Evolutionary conservation across 2,329 filamentous ascomycete species (phyloP), one percentile per base, ranked within the genome.

Genomic region (Penicillium verrucosum): DNA sequence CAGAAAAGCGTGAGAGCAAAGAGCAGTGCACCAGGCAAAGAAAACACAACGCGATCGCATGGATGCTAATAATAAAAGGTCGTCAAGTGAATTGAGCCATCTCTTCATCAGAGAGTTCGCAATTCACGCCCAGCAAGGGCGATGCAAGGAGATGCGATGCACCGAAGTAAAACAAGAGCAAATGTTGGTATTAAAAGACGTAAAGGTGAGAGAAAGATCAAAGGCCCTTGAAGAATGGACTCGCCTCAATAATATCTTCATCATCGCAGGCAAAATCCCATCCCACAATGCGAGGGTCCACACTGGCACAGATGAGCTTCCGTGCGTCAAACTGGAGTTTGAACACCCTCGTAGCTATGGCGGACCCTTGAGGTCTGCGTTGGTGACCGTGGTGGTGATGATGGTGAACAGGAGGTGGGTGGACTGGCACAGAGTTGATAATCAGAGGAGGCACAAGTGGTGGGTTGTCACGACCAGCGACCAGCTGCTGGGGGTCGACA

Each of bases 231-330:
- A 96, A 96, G 70, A 96, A 95, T 36, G 84, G 82, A 61, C 86
- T 85, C 7, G 88, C 89, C 69, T 90, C 87, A 54, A 90, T 85
- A 51, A 97, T 83, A 65, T 95, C 89, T 54, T 83, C 75, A 63
- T 99, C 92, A 5, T 85, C 88, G 64, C 92, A 90, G 57, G 92
- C 94, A 80, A 97, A 99, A 73, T 99, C 94, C 94, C 94, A 99
- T 0, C 92, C 94, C 0, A 97, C 91, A 68, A 99, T 97, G 16
- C 89, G 86, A 38, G 87, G 87, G 55, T 94, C 91, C 73, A 97
- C 92, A 62, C 89, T 94, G 71, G 93, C 97, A 77, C 92, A 97
- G 53, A 99, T 89, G 64, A 99, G 95, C 66, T 92, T 87, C 23
- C 92, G 84, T 0, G 92, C 90, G 70, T 99, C 94, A 65, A 97